These are phyloP conservation scores for Solanum lycopersicoides DNA, from an alignment of 257 asterid genomes.

Conservation along the genomic window DNA sequence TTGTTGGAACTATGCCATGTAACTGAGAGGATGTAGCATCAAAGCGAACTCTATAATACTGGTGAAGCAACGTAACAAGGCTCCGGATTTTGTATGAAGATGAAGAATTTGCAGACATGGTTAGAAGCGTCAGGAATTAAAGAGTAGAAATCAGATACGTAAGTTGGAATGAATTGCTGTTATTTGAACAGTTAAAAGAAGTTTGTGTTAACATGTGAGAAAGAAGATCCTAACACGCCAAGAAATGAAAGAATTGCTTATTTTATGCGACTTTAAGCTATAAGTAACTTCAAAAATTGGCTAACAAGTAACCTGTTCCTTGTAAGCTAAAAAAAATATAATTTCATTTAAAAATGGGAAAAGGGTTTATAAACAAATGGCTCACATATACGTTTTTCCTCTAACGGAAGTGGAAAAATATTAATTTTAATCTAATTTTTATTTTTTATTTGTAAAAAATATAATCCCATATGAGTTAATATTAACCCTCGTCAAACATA, in stretches of 20 bases:
- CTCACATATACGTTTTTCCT: too few relatives aligned
- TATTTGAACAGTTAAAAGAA: background rate
- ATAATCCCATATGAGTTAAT: too few relatives aligned
- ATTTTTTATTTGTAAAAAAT: too few relatives aligned
- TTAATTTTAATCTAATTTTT: too few relatives aligned
- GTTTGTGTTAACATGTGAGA: background rate
- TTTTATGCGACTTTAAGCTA: constrained; percentile 1
- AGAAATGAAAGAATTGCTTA: constrained; percentile 15
- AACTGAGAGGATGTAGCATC: background rate
- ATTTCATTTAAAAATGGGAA: too few relatives aligned
- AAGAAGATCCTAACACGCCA: constrained; percentile 32
- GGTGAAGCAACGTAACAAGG: constrained; percentile 29
- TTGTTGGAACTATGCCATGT: constrained; percentile 4
- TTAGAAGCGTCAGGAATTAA: background rate
- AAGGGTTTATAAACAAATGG: too few relatives aligned
- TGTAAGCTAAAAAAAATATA: constrained; percentile 38
- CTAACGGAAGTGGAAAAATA: too few relatives aligned
- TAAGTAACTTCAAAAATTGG: background rate
- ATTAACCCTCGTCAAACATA: too few relatives aligned
- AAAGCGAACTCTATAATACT: constrained; percentile 3
- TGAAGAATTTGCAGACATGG: constrained; percentile 26
- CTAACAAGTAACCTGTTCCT: constrained; percentile 20
- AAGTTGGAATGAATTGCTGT: background rate
- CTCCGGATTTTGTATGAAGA: constrained; percentile 35
- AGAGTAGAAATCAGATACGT: background rate